Evolutionary conservation across 1,139 yeast species (phyloP), one percentile per base, ranked within the genome.

Genomic region (Lodderomyces oxycetoniae): DNA sequence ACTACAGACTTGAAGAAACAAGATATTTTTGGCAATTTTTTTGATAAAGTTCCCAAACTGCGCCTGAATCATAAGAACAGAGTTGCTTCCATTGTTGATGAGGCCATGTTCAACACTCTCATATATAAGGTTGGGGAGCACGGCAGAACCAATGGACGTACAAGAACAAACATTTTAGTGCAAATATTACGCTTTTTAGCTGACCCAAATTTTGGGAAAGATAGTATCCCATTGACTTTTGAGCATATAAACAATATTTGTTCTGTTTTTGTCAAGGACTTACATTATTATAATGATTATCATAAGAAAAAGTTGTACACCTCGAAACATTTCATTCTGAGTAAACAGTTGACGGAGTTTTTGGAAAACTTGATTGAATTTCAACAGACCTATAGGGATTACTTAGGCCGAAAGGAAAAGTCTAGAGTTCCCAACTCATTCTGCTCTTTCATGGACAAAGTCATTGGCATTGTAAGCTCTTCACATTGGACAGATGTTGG

Each of bases 221-320:
- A 46, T 1, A 37, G 38, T 14, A 33, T 45, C 4, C 22, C 36
- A 26, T 52, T 59, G 1, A 47, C 60, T 24, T 19, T 19, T 7
- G 51, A 53, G 24, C 61, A 66, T 1, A 48, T 57, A 17, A 58
- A 58, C 34, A 53, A 49, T 9, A 42, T 64, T 0, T 59, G 65
- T 39, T 48, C 61, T 2, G 49, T 55, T 28, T 53, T 68, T 32
- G 50, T 50, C 38, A 56, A 59, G 17, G 70, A 66, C 34, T 37
- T 67, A 11, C 57, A 59, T 37, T 59, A 63, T 37, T 61, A 52
- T 44, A 57, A 58, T 31, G 68, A 64, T 38, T 50, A 41, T 33
- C 61, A 64, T 34, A 50, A 46, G 30, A 59, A 60, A 25, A 30
- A 36, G n/a, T 13, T 16, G 3, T 24, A 29, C 12, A 15, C 14